A percentile compares a stretch with the other conserved stretches of the same genome.
Evolutionary conservation across 441 rosid genomes (phyloP).

Genomic region (Erodium moschatum): DNA sequence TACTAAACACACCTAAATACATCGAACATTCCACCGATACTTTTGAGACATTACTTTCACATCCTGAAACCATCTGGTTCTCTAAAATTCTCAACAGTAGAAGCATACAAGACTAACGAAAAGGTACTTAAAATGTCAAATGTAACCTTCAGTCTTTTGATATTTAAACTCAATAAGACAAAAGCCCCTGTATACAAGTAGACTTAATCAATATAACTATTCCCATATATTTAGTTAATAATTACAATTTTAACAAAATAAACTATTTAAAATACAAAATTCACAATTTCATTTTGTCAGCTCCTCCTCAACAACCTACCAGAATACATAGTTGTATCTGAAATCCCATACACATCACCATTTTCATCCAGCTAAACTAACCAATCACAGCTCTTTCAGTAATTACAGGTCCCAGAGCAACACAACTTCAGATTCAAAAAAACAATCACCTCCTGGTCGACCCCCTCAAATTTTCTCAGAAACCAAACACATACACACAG

Average conservation of each 20-base stretch:
- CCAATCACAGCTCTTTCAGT: not conserved
- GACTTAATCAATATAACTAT: not conserved
- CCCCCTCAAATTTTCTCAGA: too few relatives aligned
- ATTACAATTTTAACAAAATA: not conserved
- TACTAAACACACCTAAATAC: not conserved
- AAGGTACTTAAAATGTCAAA: too few relatives aligned
- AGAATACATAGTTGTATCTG: too few relatives aligned
- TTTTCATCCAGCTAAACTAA: too few relatives aligned
- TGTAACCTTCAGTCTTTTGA: too few relatives aligned
- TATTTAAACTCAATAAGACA: constrained; percentile 6
- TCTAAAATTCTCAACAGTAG: not conserved
- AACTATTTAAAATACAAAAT: not conserved
- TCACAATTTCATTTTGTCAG: not conserved
- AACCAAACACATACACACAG: too few relatives aligned
- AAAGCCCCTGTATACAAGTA: not conserved
- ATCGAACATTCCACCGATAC: not conserved
- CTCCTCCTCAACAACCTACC: too few relatives aligned
- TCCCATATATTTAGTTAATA: not conserved
- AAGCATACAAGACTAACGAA: too few relatives aligned
- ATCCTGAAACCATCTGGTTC: not conserved
- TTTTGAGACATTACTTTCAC: not conserved
- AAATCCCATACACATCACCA: too few relatives aligned
- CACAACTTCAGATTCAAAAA: not conserved
- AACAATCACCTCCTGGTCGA: too few relatives aligned
- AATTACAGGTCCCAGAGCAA: not conserved